Evolutionary conservation across 306 rosid species (phyloP), one percentile per base, ranked within the genome.

Genomic region (Abrus precatorius): DNA sequence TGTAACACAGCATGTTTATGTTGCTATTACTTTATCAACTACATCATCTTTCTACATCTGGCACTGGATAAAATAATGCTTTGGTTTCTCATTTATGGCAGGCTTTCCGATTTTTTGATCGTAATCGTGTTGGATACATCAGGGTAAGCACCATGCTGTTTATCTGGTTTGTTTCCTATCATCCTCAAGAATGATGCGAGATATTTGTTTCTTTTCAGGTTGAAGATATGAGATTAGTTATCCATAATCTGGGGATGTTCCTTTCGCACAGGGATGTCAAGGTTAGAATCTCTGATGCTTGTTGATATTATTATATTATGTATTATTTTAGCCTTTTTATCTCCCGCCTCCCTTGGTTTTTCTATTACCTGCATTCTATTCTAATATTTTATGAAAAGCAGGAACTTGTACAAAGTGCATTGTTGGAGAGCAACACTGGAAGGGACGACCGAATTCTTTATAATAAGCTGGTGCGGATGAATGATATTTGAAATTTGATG

Each of bases 331-430:
- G 34, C 12, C 1, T 5, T 3, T 12, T 52, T 48, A 4, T n/a
- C 52, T 13, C 40, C 3, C 44, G 28, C 53, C 10, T 53, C 59
- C 69, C 53, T 9, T 41, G 29, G n/a, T 74, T 77, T 34, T 20
- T 34, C 48, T 3, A 5, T 12, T 40, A 65, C 53, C 12, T 36
- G 36, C 56, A 79, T 70, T 79, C 34, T 69, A 48, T 48, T 71
- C 14, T 60, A 10, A 20, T 7, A 14, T 41, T 78, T 9, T 65
- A n/a, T 55, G 43, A 14, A 82, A 83, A 66, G 72, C 93, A 95
- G 99, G 99, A 95, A 78, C 99, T 95, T 50, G 99, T 93, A 56
- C 99, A 93, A 79, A 95, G 98, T 86, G 99, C 98, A 69, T 87
- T 95, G 82, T 83, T 95, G 78, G 98, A 95, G 90, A 93, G 94